phyloP scores from a whole-genome alignment of 164 flowering plant genomes.

The Malania oleifera region DNA sequence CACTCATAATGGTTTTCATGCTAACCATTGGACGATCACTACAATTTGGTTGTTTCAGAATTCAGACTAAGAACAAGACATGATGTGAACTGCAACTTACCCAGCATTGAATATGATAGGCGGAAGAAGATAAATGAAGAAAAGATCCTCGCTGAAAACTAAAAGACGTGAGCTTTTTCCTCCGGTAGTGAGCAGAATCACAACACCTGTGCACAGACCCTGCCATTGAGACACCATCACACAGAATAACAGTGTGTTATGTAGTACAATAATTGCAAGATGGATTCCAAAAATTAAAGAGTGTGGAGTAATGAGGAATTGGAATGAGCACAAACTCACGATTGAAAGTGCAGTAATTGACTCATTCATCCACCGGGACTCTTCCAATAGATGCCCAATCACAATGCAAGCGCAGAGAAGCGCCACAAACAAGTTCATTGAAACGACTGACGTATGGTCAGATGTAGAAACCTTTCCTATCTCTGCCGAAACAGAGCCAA shows the following conservation, averaged over 20 bases:
- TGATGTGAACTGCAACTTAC: constrained; percentile 25
- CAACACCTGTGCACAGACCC: constrained; percentile 63
- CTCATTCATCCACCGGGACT: constrained; percentile 85
- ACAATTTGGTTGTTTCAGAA: too few species aligned
- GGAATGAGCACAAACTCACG: constrained; percentile 33
- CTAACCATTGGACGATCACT: too few species aligned
- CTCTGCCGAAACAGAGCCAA: constrained; percentile 16
- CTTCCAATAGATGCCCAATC: constrained; percentile 77
- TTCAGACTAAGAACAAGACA: background rate
- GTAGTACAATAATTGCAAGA: background rate
- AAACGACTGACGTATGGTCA: constrained; percentile 66
- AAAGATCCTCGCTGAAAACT: constrained; percentile 70
- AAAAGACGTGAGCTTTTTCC: constrained; percentile 61
- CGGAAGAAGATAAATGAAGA: constrained; percentile 74
- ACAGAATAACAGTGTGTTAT: background rate
- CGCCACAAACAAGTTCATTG: constrained; percentile 74
- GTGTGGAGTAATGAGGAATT: too few species aligned
- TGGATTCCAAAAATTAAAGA: background rate
- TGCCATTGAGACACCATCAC: constrained; percentile 20
- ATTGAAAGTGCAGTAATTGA: constrained; percentile 76
- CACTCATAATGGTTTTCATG: too few species aligned
- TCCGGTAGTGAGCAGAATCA: constrained; percentile 48
- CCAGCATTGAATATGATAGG: constrained; percentile 86
- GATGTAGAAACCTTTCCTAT: constrained; percentile 29
- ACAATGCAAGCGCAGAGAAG: constrained; percentile 83